A percentile compares a stretch with the other conserved stretches of the same genome.
These are phyloP conservation scores for Xylariaceae sp. DNA, from an alignment of 2,329 filamentous ascomycete species.

Conservation along the genomic window DNA sequence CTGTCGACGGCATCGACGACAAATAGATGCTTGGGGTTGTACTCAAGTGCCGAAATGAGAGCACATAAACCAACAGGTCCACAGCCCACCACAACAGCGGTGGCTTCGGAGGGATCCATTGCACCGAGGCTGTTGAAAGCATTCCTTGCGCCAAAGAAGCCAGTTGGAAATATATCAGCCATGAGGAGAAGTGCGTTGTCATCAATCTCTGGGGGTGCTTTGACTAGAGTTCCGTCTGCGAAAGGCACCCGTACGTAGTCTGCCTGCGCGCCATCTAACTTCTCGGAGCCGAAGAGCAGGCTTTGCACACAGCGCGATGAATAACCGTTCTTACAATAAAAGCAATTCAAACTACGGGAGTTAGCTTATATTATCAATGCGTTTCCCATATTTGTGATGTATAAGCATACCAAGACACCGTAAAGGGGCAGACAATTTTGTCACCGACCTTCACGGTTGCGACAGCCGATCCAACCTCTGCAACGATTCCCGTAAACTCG, in stretches of 20 bases:
- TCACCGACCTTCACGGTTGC: conserved; percentile 71
- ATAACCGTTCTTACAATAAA: conserved; percentile 76
- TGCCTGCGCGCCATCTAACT: conserved; percentile 75
- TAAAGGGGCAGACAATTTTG: conserved; percentile 80
- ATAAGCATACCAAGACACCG: conserved; percentile 64
- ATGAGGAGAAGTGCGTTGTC: conserved; percentile 78
- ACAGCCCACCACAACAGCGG: conserved; percentile 79
- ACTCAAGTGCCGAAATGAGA: conserved; percentile 72
- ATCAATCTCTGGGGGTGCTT: conserved; percentile 65
- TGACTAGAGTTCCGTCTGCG: conserved; percentile 77
- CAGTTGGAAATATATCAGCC: conserved; percentile 89
- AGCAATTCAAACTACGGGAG: conserved; percentile 61
- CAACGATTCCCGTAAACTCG: conserved; percentile 78
- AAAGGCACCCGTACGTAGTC: conserved; percentile 79
- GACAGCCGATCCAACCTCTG: conserved; percentile 65
- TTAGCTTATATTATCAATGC: conserved; percentile 1
- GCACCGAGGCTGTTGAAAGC: conserved; percentile 64
- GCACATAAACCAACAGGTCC: conserved; percentile 85
- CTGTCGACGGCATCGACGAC: conserved; percentile 77
- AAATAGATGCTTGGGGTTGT: conserved; percentile 71
- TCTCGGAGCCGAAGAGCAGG: conserved; percentile 66
- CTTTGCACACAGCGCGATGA: conserved; percentile 74
- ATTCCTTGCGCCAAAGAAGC: conserved; percentile 79
- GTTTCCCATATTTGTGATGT: background rate
- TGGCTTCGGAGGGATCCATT: conserved; percentile 61